Evolutionary conservation across 2,329 filamentous ascomycete species (phyloP), one percentile per base, ranked within the genome.

Genomic region (Fusarium tanahbumbuense): DNA sequence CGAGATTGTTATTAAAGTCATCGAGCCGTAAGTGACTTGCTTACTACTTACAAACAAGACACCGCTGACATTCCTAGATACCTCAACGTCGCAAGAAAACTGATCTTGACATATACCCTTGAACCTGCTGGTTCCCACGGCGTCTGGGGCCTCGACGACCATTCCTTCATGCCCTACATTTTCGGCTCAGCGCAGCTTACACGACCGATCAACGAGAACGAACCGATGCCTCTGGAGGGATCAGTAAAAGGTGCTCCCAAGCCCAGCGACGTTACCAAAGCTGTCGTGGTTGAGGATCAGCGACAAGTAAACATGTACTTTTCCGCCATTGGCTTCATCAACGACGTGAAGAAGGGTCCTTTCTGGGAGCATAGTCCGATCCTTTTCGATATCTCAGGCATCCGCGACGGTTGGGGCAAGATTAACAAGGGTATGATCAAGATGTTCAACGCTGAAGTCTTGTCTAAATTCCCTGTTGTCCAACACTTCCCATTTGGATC

Each of bases 401-500:
- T 99, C 69, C 89, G 89, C 72, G 91, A 91, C 60, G 93, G 96
- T n/a, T 99, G 96, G 96, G 96, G 92, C 37, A 99, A 99, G 84
- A 97, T 99, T 76, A 98, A 99, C 81, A 94, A 94, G 90, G 96
- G 96, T 54, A 98, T 99, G 96, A 89, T 99, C 76, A 99, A 98
- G 81, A 99, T 99, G 96, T 99, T 95, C 83, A 94, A 97, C 72
- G 96, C 93, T 20, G 96, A 99, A 82, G 96, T 99, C 5, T 85
- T 99, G 16, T 93, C 92, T 41, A 99, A 99, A 80, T 98, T 98
- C 77, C 96, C 96, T 5, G 96, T 99, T 5, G 93, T 99, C n/a
- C 96, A 99, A 81, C 96, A 99, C 80, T 98, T 96, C 72, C 88
- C 87, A 5, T 95, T 96, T 72, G 93, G 93, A 27, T 91, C 90